Evolutionary conservation across 2,329 filamentous ascomycete genomes (phyloP), one percentile per base, ranked within the genome.

Genomic region (Dactylella cylindrospora): DNA sequence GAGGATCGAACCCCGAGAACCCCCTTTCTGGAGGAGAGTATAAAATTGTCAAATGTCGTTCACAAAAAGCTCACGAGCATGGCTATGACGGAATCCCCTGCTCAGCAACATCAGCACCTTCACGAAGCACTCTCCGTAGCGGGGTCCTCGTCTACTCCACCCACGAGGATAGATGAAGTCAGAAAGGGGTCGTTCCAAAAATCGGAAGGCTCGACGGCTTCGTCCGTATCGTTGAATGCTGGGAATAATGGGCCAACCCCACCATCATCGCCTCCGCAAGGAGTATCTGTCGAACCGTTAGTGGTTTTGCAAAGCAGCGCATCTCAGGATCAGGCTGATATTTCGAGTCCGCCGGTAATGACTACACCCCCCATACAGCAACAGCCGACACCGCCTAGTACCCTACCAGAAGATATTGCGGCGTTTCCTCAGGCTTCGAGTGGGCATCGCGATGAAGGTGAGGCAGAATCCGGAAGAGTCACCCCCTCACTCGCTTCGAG

Each of bases 231-330:
- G 6, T 26, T 26, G 7, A 17, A 9, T 4, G 25, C 5, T 19
- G 20, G 20, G n/a, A 17, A 5, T 29, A 54, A 46, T 44, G 59
- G 45, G 23, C 59, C 50, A 15, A 64, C 59, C 38, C 50, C 59
- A 39, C 59, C 59, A 20, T 55, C 59, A 7, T 64, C 59, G 26
- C 50, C 59, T 17, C 46, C 50, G 44, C 59, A 44, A 44, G 23
- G 26, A 43, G 25, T 32, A 7, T 8, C 17, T 19, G 15, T 35
- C 20, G 35, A 22, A 28, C 26, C 17, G 8, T 25, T 19, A 17
- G 15, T 32, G 36, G 12, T n/a, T 47, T 26, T 8, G 20, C 23
- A 17, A 15, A 46, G 5, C 13, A 29, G 22, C 19, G 31, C 13
- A 13, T 12, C 44, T 10, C 19, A 33, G 20, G 35, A 59, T 32